These are phyloP conservation scores for Colletotrichum chlorophyti DNA, from an alignment of 2,329 filamentous ascomycete genomes.

Conservation along the genomic window DNA sequence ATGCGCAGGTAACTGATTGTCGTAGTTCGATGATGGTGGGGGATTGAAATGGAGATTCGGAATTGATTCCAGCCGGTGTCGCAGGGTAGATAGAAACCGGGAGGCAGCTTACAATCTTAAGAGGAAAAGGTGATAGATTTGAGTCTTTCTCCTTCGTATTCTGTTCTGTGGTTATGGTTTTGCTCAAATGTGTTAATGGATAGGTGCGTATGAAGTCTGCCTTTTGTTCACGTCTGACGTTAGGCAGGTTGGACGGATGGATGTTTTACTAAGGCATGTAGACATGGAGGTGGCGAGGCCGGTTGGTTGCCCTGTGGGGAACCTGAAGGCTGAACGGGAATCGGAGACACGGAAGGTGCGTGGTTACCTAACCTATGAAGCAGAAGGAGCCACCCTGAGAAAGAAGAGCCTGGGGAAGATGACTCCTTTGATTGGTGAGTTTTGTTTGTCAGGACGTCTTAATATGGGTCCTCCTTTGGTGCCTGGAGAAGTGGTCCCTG, in stretches of 20 bases:
- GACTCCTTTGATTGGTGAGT: not conserved
- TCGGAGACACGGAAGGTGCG: not conserved
- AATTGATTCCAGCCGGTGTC: too few species aligned
- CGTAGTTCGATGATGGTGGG: not conserved
- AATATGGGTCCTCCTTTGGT: not conserved
- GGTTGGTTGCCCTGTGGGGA: slow-evolving; percentile 18
- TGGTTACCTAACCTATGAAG: too few species aligned
- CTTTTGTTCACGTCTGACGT: too few species aligned
- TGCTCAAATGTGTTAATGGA: too few species aligned
- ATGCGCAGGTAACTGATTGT: not conserved
- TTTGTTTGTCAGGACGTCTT: not conserved
- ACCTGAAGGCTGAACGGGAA: not conserved
- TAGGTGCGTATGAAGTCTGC: too few species aligned
- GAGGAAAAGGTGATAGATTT: too few species aligned
- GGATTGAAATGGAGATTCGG: not conserved
- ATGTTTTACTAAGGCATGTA: too few species aligned
- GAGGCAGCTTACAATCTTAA: too few species aligned
- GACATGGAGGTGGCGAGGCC: slow-evolving; percentile 10
- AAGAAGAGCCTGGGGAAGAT: too few species aligned
- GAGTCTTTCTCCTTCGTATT: too few species aligned
- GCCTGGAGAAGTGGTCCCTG: slow-evolving; percentile 17
- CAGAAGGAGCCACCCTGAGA: too few species aligned
- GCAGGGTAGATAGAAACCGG: not conserved
- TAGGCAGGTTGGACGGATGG: slow-evolving; percentile 3
- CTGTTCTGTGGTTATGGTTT: too few species aligned